Evolutionary conservation across 371 early-diverging fungal species (phyloP).

Genomic region (Mucor velutinosus): DNA sequence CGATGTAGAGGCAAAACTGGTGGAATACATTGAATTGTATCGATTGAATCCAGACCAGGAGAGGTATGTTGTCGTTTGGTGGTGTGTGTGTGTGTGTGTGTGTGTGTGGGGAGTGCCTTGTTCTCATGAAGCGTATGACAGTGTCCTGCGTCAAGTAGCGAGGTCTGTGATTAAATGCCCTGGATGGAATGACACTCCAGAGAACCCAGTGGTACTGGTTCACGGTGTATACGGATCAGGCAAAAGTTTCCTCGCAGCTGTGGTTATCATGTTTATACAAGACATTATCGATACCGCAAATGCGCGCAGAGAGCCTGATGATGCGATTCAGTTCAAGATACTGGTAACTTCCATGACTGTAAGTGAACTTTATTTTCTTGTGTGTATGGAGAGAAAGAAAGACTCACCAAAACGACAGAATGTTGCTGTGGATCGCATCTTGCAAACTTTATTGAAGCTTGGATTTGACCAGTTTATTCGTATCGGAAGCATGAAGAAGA

Average conservation of each 20-base stretch:
- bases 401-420: conserved; percentile 34
- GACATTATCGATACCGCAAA: conserved; percentile 53
- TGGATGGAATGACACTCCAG: conserved; percentile 44
- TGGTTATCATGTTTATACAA: conserved; percentile 76
- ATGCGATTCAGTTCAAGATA: conserved; percentile 50
- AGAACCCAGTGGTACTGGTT: conserved; percentile 47
- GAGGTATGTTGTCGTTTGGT: conserved; percentile 13
- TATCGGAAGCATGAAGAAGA: conserved; percentile 84
- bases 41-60: conserved; percentile 70
- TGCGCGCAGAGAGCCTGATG: conserved; percentile 37
- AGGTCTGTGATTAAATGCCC: conserved; percentile 54
- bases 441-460: conserved; percentile 66
- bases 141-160: conserved; percentile 62
- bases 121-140: background rate
- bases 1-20: conserved; percentile 43
- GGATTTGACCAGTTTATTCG: conserved; percentile 82
- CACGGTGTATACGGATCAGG: conserved; percentile 82
- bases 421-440: conserved; percentile 90
- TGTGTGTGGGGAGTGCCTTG: background rate
- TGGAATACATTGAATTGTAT: conserved; percentile 42
- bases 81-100: background rate
- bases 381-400: background rate
- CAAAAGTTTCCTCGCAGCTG: conserved; percentile 80
- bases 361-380: conserved; percentile 5
- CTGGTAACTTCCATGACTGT: conserved; percentile 70